Conservation (phyloP, 768 basidiomycete genomes). For the Pholiota conissans region DNA sequence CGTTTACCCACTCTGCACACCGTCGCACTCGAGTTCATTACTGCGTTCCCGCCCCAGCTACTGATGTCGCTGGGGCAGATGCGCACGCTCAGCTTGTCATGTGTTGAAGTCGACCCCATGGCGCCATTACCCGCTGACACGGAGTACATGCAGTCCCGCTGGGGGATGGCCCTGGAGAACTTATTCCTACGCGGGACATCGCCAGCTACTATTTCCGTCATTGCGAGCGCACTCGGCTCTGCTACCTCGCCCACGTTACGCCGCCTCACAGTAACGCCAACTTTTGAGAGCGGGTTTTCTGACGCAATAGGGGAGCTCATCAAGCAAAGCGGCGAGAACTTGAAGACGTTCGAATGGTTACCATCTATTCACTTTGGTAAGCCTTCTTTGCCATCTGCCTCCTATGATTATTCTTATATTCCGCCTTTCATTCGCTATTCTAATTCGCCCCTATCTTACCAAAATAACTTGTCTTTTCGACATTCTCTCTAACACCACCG, state of each 20-base stretch:
- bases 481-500: neutral
- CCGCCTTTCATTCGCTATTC: neutral
- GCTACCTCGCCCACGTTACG: slow-evolving; percentile 5
- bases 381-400: neutral
- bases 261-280: slow-evolving; percentile 21
- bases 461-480: neutral
- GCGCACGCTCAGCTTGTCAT: slow-evolving; percentile 16
- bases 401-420: neutral
- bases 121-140: neutral
- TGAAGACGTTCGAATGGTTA: slow-evolving; percentile 21
- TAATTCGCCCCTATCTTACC: neutral
- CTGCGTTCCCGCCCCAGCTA: slow-evolving; percentile 11
- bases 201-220: slow-evolving; percentile 11
- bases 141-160: neutral
- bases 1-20: slow-evolving; percentile 9
- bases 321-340: slow-evolving; percentile 8
- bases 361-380: slow-evolving; percentile 24
- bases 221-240: slow-evolving; percentile 7
- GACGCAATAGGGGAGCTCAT: slow-evolving; percentile 17
- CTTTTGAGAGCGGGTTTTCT: slow-evolving; percentile 20
- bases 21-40: slow-evolving; percentile 21
- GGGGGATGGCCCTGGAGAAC: slow-evolving; percentile 4
- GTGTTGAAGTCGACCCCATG: slow-evolving; percentile 17
- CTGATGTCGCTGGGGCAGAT: slow-evolving; percentile 11
- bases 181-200: slow-evolving; percentile 19